Percentiles rank a stretch among this genome's conserved stretches.
These are phyloP conservation scores for Rhexocercosporidium sp. DNA, from an alignment of 2,329 filamentous ascomycete species.

Conservation along the genomic window DNA sequence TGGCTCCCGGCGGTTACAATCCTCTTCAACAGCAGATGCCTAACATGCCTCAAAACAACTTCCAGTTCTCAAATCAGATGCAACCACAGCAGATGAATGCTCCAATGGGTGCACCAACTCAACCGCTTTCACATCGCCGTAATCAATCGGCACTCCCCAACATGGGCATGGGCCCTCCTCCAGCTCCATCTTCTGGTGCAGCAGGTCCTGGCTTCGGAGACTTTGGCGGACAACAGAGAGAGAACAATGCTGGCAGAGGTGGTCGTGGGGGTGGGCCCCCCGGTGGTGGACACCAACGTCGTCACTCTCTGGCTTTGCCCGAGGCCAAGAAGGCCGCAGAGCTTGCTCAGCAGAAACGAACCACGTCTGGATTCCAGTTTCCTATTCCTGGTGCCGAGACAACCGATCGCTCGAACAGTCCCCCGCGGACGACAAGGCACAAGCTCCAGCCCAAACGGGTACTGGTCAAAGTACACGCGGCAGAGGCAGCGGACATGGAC, in stretches of 20 bases:
- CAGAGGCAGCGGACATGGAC: conserved; percentile 65
- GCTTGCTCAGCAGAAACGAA: conserved; percentile 93
- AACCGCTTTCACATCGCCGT: conserved; percentile 87
- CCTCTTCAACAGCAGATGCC: conserved; percentile 80
- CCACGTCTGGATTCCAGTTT: conserved; percentile 93
- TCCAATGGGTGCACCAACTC: conserved; percentile 75
- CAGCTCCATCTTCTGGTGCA: conserved; percentile 87
- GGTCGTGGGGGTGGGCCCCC: conserved; percentile 73
- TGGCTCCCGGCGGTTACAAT: conserved; percentile 76
- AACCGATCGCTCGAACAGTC: conserved; percentile 48
- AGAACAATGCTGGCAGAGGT: conserved; percentile 72
- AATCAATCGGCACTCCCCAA: conserved; percentile 97
- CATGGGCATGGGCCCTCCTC: conserved; percentile 86
- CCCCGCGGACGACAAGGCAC: conserved; percentile 37
- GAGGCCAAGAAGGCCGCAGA: conserved; percentile 98
- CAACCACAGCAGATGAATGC: conserved; percentile 76
- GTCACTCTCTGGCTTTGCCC: conserved; percentile 91
- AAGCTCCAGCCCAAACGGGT: conserved; percentile 28
- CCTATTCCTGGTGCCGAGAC: conserved; percentile 72
- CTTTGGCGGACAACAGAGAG: conserved; percentile 68
- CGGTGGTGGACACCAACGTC: conserved; percentile 83
- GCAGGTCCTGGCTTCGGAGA: conserved; percentile 81
- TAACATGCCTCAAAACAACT: conserved; percentile 80
- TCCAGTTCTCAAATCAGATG: conserved; percentile 86
- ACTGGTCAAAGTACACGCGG: conserved; percentile 47